These are phyloP conservation scores for Breviolum minutum DNA, from an alignment of 73 alveolate genomes.

Conservation along the genomic window DNA sequence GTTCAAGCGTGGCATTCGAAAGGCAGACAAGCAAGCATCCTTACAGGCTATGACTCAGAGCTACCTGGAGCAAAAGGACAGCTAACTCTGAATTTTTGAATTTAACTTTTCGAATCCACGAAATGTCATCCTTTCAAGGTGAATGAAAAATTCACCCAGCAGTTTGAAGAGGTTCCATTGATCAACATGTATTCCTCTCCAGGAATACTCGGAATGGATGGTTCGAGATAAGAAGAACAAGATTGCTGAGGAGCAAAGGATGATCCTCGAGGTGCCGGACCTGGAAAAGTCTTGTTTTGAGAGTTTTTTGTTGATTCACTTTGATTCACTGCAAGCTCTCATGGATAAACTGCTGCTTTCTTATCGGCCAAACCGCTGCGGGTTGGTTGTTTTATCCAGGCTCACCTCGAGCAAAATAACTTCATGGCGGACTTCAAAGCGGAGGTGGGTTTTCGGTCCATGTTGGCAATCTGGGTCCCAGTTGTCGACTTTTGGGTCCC, in stretches of 20 bases:
- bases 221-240: constrained; percentile 37
- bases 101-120: too few relatives aligned
- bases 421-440: constrained; percentile 52
- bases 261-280: constrained; percentile 18
- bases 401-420: constrained; percentile 30
- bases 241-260: constrained; percentile 21
- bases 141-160: not conserved
- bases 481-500: too few relatives aligned
- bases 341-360: not conserved
- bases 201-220: constrained; percentile 57
- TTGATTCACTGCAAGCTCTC: too few relatives aligned
- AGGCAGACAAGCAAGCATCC: not conserved
- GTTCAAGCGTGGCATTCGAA: constrained; percentile 32
- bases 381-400: not conserved
- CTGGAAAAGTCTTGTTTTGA: not conserved
- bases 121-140: not conserved
- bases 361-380: not conserved
- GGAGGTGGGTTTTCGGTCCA: not conserved
- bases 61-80: constrained; percentile 57
- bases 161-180: not conserved
- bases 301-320: not conserved
- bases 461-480: too few relatives aligned
- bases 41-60: constrained; percentile 26
- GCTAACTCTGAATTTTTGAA: not conserved
- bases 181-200: not conserved